These are phyloP conservation scores for Vitis hybrid DNA, from an alignment of 177 flowering plant species.

Conservation along the genomic window DNA sequence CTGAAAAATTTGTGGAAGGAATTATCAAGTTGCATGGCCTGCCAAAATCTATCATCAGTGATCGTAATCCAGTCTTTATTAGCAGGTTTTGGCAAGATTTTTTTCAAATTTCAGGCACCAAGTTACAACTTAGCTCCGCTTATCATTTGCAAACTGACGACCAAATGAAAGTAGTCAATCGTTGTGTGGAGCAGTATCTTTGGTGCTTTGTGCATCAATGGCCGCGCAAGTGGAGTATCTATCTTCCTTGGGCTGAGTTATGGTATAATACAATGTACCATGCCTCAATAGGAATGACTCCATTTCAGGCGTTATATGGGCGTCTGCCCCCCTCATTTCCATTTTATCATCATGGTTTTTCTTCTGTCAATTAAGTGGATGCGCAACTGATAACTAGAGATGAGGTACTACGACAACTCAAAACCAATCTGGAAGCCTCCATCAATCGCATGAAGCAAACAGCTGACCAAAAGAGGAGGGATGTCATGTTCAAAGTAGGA, in stretches of 20 bases:
- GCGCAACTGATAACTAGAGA: too few species aligned
- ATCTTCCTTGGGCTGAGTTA: constrained; percentile 7
- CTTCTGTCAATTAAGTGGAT: too few species aligned
- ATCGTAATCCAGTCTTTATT: not conserved
- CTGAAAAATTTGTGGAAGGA: too few species aligned
- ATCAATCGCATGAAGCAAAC: too few species aligned
- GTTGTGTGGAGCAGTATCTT: not conserved
- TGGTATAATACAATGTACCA: constrained; percentile 15
- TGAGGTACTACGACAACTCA: too few species aligned
- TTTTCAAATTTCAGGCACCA: not conserved
- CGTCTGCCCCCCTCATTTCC: not conserved
- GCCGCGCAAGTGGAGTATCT: not conserved
- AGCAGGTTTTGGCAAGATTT: not conserved
- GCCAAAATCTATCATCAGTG: not conserved
- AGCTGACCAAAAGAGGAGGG: too few species aligned
- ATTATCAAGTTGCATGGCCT: too few species aligned
- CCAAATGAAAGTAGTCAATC: not conserved
- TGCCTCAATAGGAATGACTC: not conserved
- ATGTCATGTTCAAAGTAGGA: too few species aligned
- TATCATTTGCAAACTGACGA: constrained; percentile 1
- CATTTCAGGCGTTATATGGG: constrained; percentile 11
- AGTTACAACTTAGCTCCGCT: not conserved
- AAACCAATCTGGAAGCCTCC: too few species aligned
- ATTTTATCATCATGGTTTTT: too few species aligned
- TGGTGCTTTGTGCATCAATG: not conserved